Evolutionary conservation across 2,329 filamentous ascomycete genomes (phyloP).

Genomic region (Paradendryphiella salina): DNA sequence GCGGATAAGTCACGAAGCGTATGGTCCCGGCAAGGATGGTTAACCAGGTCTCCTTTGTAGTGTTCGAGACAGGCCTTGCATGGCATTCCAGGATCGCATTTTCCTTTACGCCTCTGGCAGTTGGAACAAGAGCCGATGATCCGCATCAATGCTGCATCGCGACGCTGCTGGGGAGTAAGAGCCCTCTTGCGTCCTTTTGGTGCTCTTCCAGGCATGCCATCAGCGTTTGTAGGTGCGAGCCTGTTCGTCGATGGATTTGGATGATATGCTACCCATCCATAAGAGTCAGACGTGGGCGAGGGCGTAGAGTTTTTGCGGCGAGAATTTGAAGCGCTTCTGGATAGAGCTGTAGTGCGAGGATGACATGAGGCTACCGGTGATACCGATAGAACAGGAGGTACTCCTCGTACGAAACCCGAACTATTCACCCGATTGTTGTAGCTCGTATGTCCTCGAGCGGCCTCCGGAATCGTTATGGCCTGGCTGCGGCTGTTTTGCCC

Average conservation of each 20-base stretch:
- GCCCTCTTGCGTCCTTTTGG: conserved; percentile 40
- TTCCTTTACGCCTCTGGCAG: conserved; percentile 44
- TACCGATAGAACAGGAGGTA: conserved; percentile 31
- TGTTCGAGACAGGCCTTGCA: conserved; percentile 47
- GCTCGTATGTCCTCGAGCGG: conserved; percentile 16
- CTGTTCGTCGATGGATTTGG: conserved; percentile 37
- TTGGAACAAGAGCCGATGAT: conserved; percentile 43
- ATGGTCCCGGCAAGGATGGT: conserved; percentile 44
- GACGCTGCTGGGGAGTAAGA: conserved; percentile 41
- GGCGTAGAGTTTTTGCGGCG: conserved; percentile 30
- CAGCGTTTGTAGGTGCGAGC: conserved; percentile 36
- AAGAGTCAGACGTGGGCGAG: conserved; percentile 36
- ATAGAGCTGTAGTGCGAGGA: conserved; percentile 27
- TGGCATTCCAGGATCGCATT: conserved; percentile 47
- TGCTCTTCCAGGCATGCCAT: conserved; percentile 32
- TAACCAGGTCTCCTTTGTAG: conserved; percentile 44
- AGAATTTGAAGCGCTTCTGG: conserved; percentile 34
- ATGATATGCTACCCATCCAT: conserved; percentile 44
- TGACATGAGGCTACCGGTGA: conserved; percentile 32
- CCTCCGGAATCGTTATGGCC: conserved; percentile 39
- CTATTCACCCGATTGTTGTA: conserved; percentile 14
- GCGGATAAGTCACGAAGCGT: conserved; percentile 34
- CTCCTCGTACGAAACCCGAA: conserved; percentile 20
- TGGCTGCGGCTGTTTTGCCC: conserved; percentile 22
- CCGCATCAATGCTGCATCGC: conserved; percentile 44